Evolutionary conservation across 345 rosid genomes (phyloP).

Genomic region (Eucalyptus pumila): DNA sequence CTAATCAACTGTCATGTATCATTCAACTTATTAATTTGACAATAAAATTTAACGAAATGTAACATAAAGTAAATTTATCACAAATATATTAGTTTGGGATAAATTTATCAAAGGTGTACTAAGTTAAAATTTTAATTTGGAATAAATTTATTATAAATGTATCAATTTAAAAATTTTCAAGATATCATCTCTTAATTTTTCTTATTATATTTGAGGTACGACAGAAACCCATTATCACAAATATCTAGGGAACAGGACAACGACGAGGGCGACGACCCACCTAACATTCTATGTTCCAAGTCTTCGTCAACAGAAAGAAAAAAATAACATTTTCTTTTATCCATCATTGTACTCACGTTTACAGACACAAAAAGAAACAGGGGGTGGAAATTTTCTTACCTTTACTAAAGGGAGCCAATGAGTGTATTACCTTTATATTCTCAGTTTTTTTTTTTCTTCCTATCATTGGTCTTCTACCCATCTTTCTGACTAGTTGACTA

Average conservation of each 20-base stretch:
- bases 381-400: neutral
- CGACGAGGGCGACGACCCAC: neutral
- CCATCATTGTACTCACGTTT: neutral
- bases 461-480: neutral
- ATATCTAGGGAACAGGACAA: neutral
- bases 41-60: rapidly evolving
- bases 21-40: too few relatives aligned
- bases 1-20: rapidly evolving
- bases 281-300: neutral
- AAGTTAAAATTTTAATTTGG: rapidly evolving
- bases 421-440: neutral
- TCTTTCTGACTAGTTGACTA: neutral
- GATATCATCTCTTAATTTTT: rapidly evolving
- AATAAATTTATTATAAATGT: rapidly evolving
- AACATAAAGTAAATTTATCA: rapidly evolving
- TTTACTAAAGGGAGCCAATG: neutral
- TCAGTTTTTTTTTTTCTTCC: neutral
- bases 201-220: neutral
- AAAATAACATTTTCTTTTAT: neutral
- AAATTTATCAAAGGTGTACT: rapidly evolving
- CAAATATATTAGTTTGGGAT: rapidly evolving
- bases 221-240: neutral
- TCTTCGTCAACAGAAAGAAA: neutral
- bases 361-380: neutral
- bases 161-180: rapidly evolving